These are phyloP conservation scores for Dothiorella sarmentorum DNA, from an alignment of 2,329 filamentous ascomycete species.

Conservation along the genomic window DNA sequence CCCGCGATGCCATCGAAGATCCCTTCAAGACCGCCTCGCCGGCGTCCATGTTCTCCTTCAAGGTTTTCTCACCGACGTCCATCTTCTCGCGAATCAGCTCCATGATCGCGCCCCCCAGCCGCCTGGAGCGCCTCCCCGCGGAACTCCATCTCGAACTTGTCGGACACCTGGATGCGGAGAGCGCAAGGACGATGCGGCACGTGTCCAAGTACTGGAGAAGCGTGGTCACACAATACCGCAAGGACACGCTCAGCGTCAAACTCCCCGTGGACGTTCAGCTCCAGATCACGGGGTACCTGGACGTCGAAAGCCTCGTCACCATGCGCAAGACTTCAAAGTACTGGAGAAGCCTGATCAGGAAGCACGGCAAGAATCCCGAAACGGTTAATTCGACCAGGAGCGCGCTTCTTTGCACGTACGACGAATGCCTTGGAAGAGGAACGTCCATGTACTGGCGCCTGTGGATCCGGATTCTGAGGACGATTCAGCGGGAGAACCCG, in stretches of 20 bases:
- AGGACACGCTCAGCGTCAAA: background rate
- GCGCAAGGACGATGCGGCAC: background rate
- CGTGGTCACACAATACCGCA: background rate
- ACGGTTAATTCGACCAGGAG: slow-evolving; percentile 4
- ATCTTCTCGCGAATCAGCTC: slow-evolving; percentile 5
- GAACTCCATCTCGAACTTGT: slow-evolving; percentile 5
- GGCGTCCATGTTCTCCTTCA: background rate
- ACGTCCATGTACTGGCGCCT: slow-evolving; percentile 2
- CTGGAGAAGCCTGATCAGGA: background rate
- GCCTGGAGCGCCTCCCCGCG: slow-evolving; percentile 3
- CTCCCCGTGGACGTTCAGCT: slow-evolving; percentile 4
- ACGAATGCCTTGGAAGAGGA: background rate
- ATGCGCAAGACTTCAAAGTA: background rate
- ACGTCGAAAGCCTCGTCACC: background rate
- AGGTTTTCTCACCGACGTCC: background rate
- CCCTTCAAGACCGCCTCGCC: background rate
- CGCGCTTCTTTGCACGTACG: slow-evolving; percentile 6
- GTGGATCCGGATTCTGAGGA: background rate
- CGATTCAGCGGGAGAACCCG: slow-evolving; percentile 2
- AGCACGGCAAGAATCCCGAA: background rate
- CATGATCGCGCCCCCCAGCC: background rate
- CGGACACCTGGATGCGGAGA: background rate
- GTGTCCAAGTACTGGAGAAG: slow-evolving; percentile 7
- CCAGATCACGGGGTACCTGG: background rate
- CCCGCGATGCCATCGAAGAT: background rate